Evolutionary conservation across 106 monocot genomes (phyloP), one percentile per base, ranked within the genome.

Genomic region (Alisma plantagoaquatica): DNA sequence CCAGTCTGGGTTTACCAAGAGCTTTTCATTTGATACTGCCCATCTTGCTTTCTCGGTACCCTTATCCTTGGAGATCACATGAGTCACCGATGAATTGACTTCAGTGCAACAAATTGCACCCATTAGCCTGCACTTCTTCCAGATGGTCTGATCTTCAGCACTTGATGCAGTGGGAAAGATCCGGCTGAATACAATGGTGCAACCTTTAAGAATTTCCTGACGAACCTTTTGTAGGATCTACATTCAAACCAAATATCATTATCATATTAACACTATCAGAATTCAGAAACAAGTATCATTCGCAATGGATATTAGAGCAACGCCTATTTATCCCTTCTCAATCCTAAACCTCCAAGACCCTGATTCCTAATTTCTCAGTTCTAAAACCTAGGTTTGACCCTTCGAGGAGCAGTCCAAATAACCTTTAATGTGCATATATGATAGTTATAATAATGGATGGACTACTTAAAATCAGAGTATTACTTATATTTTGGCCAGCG

Each of bases 1-100:
- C 98, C 98, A 98, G 7, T 65, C 48, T n/a, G 81, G 84, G 51
- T 62, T 70, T 7, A 98, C 89, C 69, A 98, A 49, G 33, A 85
- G 90, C 60, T 86, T 98, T 20, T 72, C 64, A 29, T 85, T 81
- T 25, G 70, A 42, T 43, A 69, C 20, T 1, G 89, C 98, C 98
- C 89, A 98, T 2, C 63, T 53, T 10, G 90, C 70, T 57, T 86
- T 82, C 35, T 72, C 46, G 5, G 89, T 98, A 38, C 67, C 73
- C 2, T 28, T 21, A 35, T 76, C 68, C 27, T 18, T 57, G 5
- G 98, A 57, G 29, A 98, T 59, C 0, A 98, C 71, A 25, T 98
- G 98, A 0, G 98, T 98, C 8, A 90, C 68, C 0, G 78, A 74
- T 2, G 70, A 43, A 41, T 75, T 82, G 11, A 82, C 65, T 2